phyloP scores from a whole-genome alignment of 805 yeast genomes.

The Ogataea methylovora region DNA sequence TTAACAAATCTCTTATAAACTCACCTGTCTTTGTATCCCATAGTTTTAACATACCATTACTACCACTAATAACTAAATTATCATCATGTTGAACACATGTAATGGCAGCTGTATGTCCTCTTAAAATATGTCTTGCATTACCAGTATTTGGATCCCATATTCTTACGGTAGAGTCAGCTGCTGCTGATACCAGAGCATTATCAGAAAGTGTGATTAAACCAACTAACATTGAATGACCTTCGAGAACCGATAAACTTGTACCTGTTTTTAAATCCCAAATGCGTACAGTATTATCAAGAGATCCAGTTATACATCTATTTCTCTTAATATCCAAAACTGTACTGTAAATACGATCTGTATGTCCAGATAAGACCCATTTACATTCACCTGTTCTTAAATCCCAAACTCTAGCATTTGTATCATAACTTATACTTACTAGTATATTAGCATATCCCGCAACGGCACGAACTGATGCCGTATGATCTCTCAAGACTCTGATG shows the following conservation, averaged over 20 bases:
- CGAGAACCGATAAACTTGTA: constrained; percentile 55
- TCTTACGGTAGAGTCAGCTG: constrained; percentile 88
- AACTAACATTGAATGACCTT: constrained; percentile 86
- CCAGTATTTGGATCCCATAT: constrained; percentile 89
- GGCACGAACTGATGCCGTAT: constrained; percentile 75
- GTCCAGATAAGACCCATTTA: constrained; percentile 70
- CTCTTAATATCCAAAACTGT: constrained; percentile 73
- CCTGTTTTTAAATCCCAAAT: constrained; percentile 88
- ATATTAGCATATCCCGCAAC: constrained; percentile 81
- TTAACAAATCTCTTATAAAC: constrained; percentile 63
- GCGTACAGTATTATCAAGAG: constrained; percentile 81
- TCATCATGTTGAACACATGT: constrained; percentile 92
- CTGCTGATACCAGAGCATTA: constrained; percentile 80
- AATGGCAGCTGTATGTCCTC: constrained; percentile 81
- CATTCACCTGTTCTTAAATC: constrained; percentile 71
- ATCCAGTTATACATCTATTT: constrained; percentile 80
- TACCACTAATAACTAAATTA: constrained; percentile 78
- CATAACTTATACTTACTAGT: constrained; percentile 86
- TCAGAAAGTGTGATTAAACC: constrained; percentile 77
- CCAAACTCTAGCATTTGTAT: constrained; percentile 88
- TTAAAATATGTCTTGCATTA: constrained; percentile 54
- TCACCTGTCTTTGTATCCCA: constrained; percentile 81
- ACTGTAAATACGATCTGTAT: constrained; percentile 82
- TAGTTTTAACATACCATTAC: constrained; percentile 77
- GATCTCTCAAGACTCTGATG: constrained; percentile 65